Base-by-base conservation (phyloP, 768 basidiomycete species). In the Lyophyllum semitale region DNA sequence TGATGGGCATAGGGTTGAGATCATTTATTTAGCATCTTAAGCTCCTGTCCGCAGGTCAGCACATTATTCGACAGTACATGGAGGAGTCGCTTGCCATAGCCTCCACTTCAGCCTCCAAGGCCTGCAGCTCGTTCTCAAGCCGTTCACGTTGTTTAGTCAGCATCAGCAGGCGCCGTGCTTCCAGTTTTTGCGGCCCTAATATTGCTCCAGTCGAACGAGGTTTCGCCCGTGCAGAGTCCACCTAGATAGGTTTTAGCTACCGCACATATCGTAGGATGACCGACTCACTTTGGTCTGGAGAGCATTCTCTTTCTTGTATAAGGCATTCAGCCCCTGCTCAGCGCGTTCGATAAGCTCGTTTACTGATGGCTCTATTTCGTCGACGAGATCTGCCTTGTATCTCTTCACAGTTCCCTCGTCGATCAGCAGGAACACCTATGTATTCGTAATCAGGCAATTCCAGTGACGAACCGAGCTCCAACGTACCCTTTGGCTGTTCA, bases 331-430 rank as follows among this genome's bases (percentile, higher is more conserved):
- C 1, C 89, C 89, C 62, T 83, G 84, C 63, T 91, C 86, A 0
- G 89, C 85, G 22, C 83, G 80, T 52, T 83, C 78, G 18, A 91
- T 79, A 15, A 93, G 82, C 59, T 93, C 89, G 43, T 77, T 82
- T 18, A 93, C 87, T 27, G 88, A 84, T 17, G 91, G 91, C 56
- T 93, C 91, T 9, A 93, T 84, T 66, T 92, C 91, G 49, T 90
- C 88, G 1, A 82, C 85, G 37, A 93, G 76, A 40, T 87, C 86
- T 2, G 85, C 71, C 64, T 92, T 91, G 73, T 93, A 91, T 68
- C 74, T 78, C 50, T 80, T 79, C n/a, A 92, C 80, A 0, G 85
- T 88, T 12, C 75, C 78, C 67, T 93, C 90, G 50, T 88, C 83
- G 1, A 91, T 77, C 9, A 93, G 80, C 17, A 89, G 71, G 65